Evolutionary conservation across 805 yeast genomes (phyloP).

Genomic region (Kazachstania bromeliacearum): DNA sequence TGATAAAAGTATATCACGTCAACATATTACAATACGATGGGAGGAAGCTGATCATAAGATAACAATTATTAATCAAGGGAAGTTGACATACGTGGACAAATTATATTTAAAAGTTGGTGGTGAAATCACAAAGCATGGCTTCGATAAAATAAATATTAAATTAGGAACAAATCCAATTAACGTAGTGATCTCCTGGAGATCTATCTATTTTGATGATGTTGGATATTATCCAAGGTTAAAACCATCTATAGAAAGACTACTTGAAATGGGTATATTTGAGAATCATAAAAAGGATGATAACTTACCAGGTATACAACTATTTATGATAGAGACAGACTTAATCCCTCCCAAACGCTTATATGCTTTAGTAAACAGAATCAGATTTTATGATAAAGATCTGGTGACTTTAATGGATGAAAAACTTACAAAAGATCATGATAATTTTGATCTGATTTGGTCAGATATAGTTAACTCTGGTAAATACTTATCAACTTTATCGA

Average conservation of each 20-base stretch:
- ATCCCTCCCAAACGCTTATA: too few relatives aligned
- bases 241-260: too few relatives aligned
- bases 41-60: conserved; percentile 3
- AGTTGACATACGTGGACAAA: conserved; percentile 19
- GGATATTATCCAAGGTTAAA: too few relatives aligned
- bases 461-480: background rate
- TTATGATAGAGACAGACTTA: too few relatives aligned
- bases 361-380: background rate
- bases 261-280: too few relatives aligned
- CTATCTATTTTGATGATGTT: too few relatives aligned
- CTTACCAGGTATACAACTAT: too few relatives aligned
- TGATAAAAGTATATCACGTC: conserved; percentile 28
- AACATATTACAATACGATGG: conserved; percentile 21
- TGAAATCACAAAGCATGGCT: background rate
- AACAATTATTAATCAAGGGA: conserved; percentile 19
- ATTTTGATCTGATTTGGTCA: conserved; percentile 1
- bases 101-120: conserved; percentile 13
- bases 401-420: background rate
- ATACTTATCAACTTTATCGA: too few relatives aligned
- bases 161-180: conserved; percentile 25
- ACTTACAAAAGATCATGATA: background rate
- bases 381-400: background rate
- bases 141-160: conserved; percentile 2
- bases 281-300: too few relatives aligned
- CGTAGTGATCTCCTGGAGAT: too few relatives aligned